A percentile compares a stretch with the other conserved stretches of the same genome.
phyloP scores from a whole-genome alignment of 371 early-diverging fungal species.

The Actinomortierella wolfii region DNA sequence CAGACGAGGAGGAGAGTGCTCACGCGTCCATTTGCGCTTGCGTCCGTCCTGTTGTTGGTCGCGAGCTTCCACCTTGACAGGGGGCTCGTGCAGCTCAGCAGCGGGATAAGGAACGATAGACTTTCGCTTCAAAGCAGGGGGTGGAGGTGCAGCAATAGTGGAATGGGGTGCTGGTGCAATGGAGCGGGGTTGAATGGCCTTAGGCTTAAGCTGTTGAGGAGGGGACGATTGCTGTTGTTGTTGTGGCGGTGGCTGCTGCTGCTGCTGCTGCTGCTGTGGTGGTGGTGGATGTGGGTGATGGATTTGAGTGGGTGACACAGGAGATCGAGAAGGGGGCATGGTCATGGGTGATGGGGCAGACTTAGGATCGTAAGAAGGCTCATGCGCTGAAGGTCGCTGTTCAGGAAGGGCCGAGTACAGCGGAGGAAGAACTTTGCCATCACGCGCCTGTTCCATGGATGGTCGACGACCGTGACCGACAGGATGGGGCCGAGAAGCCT shows the following conservation, averaged over 20 bases:
- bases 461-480: constrained; percentile 11
- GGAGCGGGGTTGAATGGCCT: constrained; percentile 41
- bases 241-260: constrained; percentile 1
- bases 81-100: too few species aligned
- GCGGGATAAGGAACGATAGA: background rate
- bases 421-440: constrained; percentile 14
- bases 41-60: background rate
- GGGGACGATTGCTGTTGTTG: background rate
- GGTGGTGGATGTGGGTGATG: constrained; percentile 10
- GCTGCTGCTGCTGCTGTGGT: constrained; percentile 8
- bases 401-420: constrained; percentile 38
- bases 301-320: constrained; percentile 1
- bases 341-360: constrained; percentile 14
- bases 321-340: constrained; percentile 15
- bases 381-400: constrained; percentile 16
- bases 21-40: constrained; percentile 23
- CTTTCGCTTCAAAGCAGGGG: background rate
- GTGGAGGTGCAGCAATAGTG: background rate
- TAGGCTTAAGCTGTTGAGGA: constrained; percentile 13
- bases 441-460: too few species aligned
- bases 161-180: constrained; percentile 38
- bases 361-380: constrained; percentile 5
- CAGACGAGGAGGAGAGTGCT: constrained; percentile 21
- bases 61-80: too few species aligned
- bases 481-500: background rate